Conservation (phyloP, 2,329 filamentous ascomycete genomes). For the Huntiella omanensis region DNA sequence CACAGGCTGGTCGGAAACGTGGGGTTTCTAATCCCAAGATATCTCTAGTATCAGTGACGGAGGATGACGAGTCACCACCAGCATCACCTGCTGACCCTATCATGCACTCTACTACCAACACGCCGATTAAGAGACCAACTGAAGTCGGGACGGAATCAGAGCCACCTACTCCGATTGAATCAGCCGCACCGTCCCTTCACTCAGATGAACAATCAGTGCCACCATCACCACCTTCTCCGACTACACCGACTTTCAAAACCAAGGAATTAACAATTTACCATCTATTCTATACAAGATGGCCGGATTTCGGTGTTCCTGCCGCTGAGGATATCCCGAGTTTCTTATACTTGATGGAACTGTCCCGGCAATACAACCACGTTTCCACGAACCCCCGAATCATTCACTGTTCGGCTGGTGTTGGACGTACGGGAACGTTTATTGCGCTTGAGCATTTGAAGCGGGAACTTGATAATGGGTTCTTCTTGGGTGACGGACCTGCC, state of each 20-base stretch:
- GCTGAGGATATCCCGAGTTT: slow-evolving; percentile 48
- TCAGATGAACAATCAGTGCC: too few species aligned
- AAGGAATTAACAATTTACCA: slow-evolving; percentile 58
- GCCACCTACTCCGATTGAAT: too few species aligned
- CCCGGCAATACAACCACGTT: slow-evolving; percentile 35
- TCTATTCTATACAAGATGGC: slow-evolving; percentile 73
- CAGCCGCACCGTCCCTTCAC: too few species aligned
- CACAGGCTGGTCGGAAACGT: not conserved
- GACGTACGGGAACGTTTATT: slow-evolving; percentile 88
- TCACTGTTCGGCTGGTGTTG: slow-evolving; percentile 82
- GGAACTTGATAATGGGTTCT: slow-evolving; percentile 57
- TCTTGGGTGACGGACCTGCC: slow-evolving; percentile 26
- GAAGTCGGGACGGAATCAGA: too few species aligned
- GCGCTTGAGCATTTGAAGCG: slow-evolving; percentile 79
- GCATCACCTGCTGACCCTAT: too few species aligned
- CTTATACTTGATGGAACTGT: slow-evolving; percentile 49
- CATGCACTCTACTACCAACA: too few species aligned
- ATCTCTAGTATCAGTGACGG: not conserved
- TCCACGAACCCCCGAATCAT: slow-evolving; percentile 49
- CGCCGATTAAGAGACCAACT: too few species aligned
- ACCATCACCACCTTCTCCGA: not conserved
- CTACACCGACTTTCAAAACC: not conserved
- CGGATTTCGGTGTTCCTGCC: slow-evolving; percentile 70
- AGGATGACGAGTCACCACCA: not conserved
- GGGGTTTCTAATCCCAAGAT: not conserved